Conservation (phyloP, 495 filamentous ascomycete genomes). For the Penicillium macrosclerotiorum region DNA sequence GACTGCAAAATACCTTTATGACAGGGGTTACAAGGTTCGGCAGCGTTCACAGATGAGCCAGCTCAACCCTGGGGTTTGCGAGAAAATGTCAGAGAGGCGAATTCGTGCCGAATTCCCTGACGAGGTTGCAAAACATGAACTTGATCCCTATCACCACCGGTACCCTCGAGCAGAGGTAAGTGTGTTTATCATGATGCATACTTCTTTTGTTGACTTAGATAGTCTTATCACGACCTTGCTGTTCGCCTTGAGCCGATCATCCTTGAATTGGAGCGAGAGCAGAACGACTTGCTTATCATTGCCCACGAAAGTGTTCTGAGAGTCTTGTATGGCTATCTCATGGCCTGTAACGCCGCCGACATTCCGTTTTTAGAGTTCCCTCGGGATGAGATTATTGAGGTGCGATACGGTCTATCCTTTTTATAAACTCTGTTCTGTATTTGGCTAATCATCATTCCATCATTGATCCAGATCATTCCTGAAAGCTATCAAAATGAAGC, state of each 20-base stretch:
- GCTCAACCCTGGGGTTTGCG: constrained; percentile 92
- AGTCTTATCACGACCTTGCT: constrained; percentile 98
- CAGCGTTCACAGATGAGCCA: constrained; percentile 95
- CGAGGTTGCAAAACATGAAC: constrained; percentile 88
- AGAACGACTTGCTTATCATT: constrained; percentile 95
- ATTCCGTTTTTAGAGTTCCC: constrained; percentile 94
- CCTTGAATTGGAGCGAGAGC: constrained; percentile 93
- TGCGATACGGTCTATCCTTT: constrained; percentile 23
- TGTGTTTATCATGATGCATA: not conserved
- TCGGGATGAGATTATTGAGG: constrained; percentile 95
- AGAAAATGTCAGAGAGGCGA: constrained; percentile 79
- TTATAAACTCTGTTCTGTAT: constrained; percentile 6
- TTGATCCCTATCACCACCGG: constrained; percentile 95
- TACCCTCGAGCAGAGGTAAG: constrained; percentile 90
- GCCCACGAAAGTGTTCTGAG: constrained; percentile 96
- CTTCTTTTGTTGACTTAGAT: constrained; percentile 13
- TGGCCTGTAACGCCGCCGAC: constrained; percentile 96
- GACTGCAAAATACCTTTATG: constrained; percentile 77
- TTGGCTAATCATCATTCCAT: constrained; percentile 13
- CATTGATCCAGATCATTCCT: constrained; percentile 73
- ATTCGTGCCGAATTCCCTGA: constrained; percentile 81
- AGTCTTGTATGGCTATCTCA: constrained; percentile 95
- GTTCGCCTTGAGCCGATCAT: constrained; percentile 99
- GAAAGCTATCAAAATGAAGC: constrained; percentile 96
- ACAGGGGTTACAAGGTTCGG: constrained; percentile 76